phyloP scores from a whole-genome alignment of 1,139 yeast genomes.

The Waltiozyma solani region DNA sequence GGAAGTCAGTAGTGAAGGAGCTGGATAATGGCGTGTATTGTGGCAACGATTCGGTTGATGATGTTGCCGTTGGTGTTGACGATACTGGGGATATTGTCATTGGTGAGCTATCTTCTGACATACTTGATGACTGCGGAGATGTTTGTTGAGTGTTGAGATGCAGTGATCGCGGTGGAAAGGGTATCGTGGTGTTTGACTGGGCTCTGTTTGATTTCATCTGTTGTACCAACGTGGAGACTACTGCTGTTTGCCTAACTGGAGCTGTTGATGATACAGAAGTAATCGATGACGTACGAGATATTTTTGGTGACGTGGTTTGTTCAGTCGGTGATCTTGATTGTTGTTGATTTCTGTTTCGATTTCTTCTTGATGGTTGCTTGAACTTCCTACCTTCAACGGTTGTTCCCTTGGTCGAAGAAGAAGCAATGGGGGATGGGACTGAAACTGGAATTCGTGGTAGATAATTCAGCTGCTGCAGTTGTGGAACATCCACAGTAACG shows the following conservation, averaged over 20 bases:
- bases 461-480: not conserved
- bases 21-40: not conserved
- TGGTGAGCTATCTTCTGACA: too few relatives aligned
- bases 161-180: not conserved
- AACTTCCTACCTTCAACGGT: conserved; percentile 6
- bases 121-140: too few relatives aligned
- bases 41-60: not conserved
- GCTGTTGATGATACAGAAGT: not conserved
- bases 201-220: not conserved
- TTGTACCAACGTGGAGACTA: not conserved
- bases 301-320: too few relatives aligned
- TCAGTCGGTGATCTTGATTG: too few relatives aligned
- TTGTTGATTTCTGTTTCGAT: too few relatives aligned
- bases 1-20: not conserved
- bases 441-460: not conserved
- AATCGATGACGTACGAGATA: too few relatives aligned
- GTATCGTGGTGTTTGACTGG: not conserved
- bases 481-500: too few relatives aligned
- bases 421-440: not conserved
- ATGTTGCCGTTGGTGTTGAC: not conserved
- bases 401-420: too few relatives aligned
- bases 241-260: not conserved
- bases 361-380: conserved; percentile 15
- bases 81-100: not conserved
- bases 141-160: not conserved